Percentiles rank a stretch among this genome's conserved stretches.
Evolutionary conservation across 192 early-diverging fungal genomes (phyloP).

Genomic region (Chytriomyces confervae): DNA sequence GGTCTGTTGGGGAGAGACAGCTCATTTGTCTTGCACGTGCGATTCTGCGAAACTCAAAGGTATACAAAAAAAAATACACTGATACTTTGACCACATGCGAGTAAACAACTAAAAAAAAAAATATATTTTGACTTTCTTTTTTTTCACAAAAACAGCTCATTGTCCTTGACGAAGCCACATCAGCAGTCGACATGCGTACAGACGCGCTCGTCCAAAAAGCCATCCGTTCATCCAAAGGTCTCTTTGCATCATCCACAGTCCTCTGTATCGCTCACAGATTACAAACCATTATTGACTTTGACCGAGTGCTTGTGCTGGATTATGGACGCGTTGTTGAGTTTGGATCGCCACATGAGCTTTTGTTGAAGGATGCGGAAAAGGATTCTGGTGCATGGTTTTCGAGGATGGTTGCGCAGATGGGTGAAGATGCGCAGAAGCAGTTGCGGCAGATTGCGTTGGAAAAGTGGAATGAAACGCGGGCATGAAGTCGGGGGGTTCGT

Average conservation of each 20-base stretch:
- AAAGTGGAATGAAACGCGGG: slow-evolving; percentile 28
- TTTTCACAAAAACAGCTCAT: slow-evolving; percentile 31
- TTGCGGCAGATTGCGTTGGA: slow-evolving; percentile 40
- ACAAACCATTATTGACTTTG: slow-evolving; percentile 55
- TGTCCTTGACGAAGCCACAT: slow-evolving; percentile 59
- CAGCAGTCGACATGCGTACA: slow-evolving; percentile 48
- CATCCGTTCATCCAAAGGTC: slow-evolving; percentile 35
- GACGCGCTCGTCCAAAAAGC: slow-evolving; percentile 54
- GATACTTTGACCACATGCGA: neutral
- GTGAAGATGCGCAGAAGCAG: slow-evolving; percentile 41
- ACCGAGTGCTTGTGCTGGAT: slow-evolving; percentile 50
- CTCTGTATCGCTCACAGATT: slow-evolving; percentile 59
- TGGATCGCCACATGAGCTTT: slow-evolving; percentile 52
- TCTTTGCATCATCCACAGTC: slow-evolving; percentile 55
- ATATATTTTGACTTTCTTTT: too few relatives aligned
- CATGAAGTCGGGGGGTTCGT: too few relatives aligned
- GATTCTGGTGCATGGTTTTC: slow-evolving; percentile 50
- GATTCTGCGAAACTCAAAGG: slow-evolving; percentile 30
- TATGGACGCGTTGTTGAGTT: slow-evolving; percentile 57
- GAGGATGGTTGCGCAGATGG: slow-evolving; percentile 53
- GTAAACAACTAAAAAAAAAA: slow-evolving; percentile 1
- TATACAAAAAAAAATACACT: neutral
- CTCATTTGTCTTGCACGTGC: slow-evolving; percentile 74
- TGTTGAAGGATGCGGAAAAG: slow-evolving; percentile 40
- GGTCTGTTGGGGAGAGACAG: slow-evolving; percentile 78